A percentile compares a stretch with the other conserved stretches of the same genome.
Conservation (phyloP, 1,284 basidiomycete genomes). For the Naganishia sp. region DNA sequence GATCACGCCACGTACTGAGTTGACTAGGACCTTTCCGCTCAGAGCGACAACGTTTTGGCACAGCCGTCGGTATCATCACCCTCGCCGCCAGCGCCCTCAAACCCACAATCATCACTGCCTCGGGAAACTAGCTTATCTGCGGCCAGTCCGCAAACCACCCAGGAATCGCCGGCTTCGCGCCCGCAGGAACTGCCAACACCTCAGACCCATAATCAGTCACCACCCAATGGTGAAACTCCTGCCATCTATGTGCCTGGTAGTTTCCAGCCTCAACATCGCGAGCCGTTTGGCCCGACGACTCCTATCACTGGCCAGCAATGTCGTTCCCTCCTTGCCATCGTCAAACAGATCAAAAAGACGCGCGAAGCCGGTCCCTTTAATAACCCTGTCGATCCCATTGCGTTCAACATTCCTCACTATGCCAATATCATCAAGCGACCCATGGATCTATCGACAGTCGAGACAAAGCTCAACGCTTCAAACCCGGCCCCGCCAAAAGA, state of each 20-base stretch:
- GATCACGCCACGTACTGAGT: background rate
- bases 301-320: slow-evolving; percentile 63
- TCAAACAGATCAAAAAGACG: slow-evolving; percentile 82
- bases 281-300: slow-evolving; percentile 45
- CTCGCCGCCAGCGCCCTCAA: background rate
- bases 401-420: slow-evolving; percentile 89
- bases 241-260: slow-evolving; percentile 29
- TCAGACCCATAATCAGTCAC: slow-evolving; percentile 1
- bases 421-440: slow-evolving; percentile 81
- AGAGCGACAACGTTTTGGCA: background rate
- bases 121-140: background rate
- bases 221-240: slow-evolving; percentile 18
- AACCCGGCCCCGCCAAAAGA: slow-evolving; percentile 61
- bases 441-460: slow-evolving; percentile 95
- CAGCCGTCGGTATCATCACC: background rate
- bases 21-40: background rate
- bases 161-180: slow-evolving; percentile 5
- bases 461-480: slow-evolving; percentile 77
- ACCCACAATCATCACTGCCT: background rate
- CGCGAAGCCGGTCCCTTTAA: slow-evolving; percentile 83
- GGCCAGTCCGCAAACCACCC: slow-evolving; percentile 8
- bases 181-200: background rate
- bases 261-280: slow-evolving; percentile 46
- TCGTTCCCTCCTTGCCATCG: slow-evolving; percentile 75
- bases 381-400: slow-evolving; percentile 85